Percentiles rank a stretch among this genome's conserved stretches.
These are phyloP conservation scores for Plasmodium coatneyi DNA, from an alignment of 169 alveolate species.

Conservation along the genomic window DNA sequence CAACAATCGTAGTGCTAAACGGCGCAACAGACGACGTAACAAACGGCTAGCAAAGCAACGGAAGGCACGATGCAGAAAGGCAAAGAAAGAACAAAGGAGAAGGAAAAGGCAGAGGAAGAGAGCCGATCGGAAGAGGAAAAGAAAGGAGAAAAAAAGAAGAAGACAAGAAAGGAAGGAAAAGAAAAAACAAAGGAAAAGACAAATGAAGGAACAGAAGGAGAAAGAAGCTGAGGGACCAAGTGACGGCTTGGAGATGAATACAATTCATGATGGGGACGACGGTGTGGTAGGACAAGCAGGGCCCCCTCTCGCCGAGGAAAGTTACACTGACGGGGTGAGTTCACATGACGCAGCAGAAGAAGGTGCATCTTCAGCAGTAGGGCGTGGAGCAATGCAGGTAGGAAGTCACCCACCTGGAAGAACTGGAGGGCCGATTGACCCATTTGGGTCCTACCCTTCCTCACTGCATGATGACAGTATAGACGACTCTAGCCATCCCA, in stretches of 20 bases:
- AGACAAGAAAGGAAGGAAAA: background rate
- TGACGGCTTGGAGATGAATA: background rate
- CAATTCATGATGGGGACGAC: background rate
- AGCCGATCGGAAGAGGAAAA: background rate
- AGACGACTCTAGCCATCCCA: background rate
- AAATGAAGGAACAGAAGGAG: conserved; percentile 11
- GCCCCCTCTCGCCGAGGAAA: background rate
- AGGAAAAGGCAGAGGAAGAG: background rate
- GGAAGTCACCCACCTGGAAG: background rate
- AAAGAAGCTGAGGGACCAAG: background rate
- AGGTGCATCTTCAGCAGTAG: background rate
- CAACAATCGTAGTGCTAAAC: background rate
- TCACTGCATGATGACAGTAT: background rate
- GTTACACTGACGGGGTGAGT: background rate
- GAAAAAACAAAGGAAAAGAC: background rate
- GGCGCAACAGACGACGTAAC: background rate
- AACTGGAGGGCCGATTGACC: background rate
- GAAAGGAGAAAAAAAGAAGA: conserved; percentile 5
- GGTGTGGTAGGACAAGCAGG: background rate
- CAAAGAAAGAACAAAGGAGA: background rate
- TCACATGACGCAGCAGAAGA: background rate
- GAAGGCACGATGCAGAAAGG: background rate
- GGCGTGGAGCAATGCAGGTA: background rate
- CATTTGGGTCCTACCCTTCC: background rate
- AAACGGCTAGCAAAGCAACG: background rate